Conservation (phyloP, 306 rosid genomes). For the Fragaria ananassa region DNA sequence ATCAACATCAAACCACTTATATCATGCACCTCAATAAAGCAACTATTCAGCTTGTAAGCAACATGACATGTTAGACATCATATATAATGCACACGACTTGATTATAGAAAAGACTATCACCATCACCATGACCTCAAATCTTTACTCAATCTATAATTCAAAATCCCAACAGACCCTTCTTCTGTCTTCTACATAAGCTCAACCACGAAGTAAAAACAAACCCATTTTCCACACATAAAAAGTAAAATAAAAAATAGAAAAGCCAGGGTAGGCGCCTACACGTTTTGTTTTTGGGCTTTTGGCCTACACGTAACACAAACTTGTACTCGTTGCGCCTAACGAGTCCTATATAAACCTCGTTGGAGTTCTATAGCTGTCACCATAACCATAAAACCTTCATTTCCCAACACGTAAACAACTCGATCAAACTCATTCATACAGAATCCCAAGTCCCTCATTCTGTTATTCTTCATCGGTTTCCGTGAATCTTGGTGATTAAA, state of each 20-base stretch:
- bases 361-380: background rate
- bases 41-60: too few species aligned
- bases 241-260: background rate
- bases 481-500: background rate
- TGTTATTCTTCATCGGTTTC: background rate
- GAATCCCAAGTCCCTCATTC: background rate
- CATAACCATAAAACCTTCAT: background rate
- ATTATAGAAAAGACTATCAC: too few species aligned
- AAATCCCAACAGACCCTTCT: background rate
- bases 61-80: too few species aligned
- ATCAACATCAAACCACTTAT: too few species aligned
- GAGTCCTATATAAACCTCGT: background rate
- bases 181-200: background rate
- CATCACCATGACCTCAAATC: background rate
- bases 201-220: background rate
- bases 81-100: too few species aligned
- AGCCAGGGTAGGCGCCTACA: slow-evolving; percentile 3
- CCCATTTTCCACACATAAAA: background rate
- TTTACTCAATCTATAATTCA: background rate
- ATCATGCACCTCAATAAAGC: too few species aligned
- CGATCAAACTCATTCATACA: background rate
- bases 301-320: background rate
- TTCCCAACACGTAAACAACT: background rate
- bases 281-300: background rate
- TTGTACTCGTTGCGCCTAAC: background rate